Conservation (phyloP, 2,329 filamentous ascomycete genomes). For the Dothiorella sarmentorum region DNA sequence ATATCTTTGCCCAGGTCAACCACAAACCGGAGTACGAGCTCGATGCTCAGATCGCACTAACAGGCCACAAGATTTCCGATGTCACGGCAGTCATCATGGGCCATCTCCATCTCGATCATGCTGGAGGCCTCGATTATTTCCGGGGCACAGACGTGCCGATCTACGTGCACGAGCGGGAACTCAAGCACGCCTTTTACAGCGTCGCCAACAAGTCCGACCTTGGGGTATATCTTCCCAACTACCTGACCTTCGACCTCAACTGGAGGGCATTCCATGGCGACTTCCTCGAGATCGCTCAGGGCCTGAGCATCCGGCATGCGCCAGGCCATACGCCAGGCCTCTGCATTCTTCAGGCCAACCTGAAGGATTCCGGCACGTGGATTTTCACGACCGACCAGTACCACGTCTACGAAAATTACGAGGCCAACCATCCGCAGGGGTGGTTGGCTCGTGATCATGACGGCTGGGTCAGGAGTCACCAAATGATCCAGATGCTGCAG, state of each 20-base stretch:
- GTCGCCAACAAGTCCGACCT: constrained; percentile 36
- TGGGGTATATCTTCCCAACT: constrained; percentile 35
- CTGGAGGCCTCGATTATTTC: constrained; percentile 36
- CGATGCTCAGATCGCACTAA: constrained; percentile 27
- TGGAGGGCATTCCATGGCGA: constrained; percentile 35
- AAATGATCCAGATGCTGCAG: constrained; percentile 30
- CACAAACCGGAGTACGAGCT: constrained; percentile 26
- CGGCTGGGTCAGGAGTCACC: constrained; percentile 32
- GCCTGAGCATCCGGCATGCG: constrained; percentile 33
- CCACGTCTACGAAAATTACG: constrained; percentile 37
- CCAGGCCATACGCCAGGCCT: constrained; percentile 38
- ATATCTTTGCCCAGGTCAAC: constrained; percentile 33
- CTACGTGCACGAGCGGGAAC: constrained; percentile 37
- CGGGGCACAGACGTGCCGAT: constrained; percentile 33
- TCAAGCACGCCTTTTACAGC: constrained; percentile 37
- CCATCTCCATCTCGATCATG: constrained; percentile 38
- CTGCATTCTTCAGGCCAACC: constrained; percentile 36
- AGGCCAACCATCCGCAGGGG: constrained; percentile 34
- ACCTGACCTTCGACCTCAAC: constrained; percentile 36
- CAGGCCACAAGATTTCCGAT: constrained; percentile 31
- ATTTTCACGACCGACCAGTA: constrained; percentile 40
- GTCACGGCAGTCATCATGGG: constrained; percentile 37
- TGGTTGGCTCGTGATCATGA: constrained; percentile 39
- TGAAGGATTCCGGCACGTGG: constrained; percentile 34
- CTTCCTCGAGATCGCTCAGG: constrained; percentile 33